Evolutionary conservation across 805 yeast species (phyloP).

Genomic region (Wickerhamiella galacta): DNA sequence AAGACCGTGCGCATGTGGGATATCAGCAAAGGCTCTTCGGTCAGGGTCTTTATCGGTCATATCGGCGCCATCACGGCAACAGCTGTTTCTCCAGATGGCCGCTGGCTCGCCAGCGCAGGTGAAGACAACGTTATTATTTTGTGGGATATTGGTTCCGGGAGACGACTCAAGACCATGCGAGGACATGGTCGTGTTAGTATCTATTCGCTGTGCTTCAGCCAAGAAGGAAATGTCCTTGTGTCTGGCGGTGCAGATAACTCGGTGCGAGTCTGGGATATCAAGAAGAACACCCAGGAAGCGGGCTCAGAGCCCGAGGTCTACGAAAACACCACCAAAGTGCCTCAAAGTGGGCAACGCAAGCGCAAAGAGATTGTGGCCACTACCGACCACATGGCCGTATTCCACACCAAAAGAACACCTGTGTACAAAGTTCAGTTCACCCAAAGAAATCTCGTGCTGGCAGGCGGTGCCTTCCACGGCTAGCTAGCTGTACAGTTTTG

Average conservation of each 20-base stretch:
- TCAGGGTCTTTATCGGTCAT: conserved; percentile 83
- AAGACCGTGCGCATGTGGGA: conserved; percentile 99
- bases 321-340: conserved; percentile 12
- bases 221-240: conserved; percentile 76
- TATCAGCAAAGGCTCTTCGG: conserved; percentile 71
- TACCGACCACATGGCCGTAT: conserved; percentile 82
- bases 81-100: conserved; percentile 91
- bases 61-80: conserved; percentile 72
- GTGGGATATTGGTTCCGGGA: conserved; percentile 91
- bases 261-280: conserved; percentile 92
- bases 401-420: conserved; percentile 85
- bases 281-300: conserved; percentile 64
- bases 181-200: conserved; percentile 87
- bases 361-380: conserved; percentile 65
- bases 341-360: conserved; percentile 19
- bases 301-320: conserved; percentile 69
- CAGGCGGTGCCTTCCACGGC: conserved; percentile 72
- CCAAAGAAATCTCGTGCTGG: conserved; percentile 73
- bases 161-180: conserved; percentile 74
- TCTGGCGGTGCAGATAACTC: conserved; percentile 88
- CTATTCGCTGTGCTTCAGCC: conserved; percentile 67
- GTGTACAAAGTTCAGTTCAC: conserved; percentile 88
- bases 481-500: too few relatives aligned
- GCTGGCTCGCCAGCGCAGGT: conserved; percentile 91
- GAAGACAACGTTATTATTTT: conserved; percentile 77